phyloP scores from a whole-genome alignment of 2,329 filamentous ascomycete species.

The Huntiella bhutanensis region DNA sequence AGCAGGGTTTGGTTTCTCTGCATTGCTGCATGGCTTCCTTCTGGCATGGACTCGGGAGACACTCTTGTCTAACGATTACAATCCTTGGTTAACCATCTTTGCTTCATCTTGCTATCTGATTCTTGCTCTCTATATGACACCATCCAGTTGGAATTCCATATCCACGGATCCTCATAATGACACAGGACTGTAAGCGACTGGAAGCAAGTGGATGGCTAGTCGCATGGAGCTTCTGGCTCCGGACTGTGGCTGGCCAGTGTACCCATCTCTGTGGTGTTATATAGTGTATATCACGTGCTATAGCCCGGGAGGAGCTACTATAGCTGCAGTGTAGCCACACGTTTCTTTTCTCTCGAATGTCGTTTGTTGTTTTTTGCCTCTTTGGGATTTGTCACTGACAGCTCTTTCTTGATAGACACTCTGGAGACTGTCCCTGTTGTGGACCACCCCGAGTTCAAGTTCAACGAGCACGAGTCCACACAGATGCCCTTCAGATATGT shows the following conservation, averaged over 20 bases:
- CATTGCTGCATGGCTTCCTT: too few species aligned
- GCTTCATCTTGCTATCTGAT: too few species aligned
- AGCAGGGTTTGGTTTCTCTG: too few species aligned
- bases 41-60: too few species aligned
- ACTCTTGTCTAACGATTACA: too few species aligned
- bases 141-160: too few species aligned
- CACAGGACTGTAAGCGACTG: too few species aligned
- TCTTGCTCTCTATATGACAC: too few species aligned
- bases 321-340: background rate
- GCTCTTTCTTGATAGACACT: slow-evolving; percentile 33
- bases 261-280: background rate
- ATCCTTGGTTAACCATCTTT: too few species aligned
- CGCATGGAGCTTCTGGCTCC: too few species aligned
- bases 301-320: background rate
- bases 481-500: slow-evolving; percentile 98
- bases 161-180: too few species aligned
- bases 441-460: slow-evolving; percentile 74
- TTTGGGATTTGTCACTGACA: background rate
- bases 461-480: slow-evolving; percentile 83
- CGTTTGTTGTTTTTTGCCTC: background rate
- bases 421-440: slow-evolving; percentile 65
- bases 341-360: background rate
- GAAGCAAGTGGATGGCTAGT: too few species aligned
- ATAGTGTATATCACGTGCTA: background rate
- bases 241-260: background rate